Base-by-base conservation (phyloP, 1,284 basidiomycete species). In the Agroathelia rolfsii region DNA sequence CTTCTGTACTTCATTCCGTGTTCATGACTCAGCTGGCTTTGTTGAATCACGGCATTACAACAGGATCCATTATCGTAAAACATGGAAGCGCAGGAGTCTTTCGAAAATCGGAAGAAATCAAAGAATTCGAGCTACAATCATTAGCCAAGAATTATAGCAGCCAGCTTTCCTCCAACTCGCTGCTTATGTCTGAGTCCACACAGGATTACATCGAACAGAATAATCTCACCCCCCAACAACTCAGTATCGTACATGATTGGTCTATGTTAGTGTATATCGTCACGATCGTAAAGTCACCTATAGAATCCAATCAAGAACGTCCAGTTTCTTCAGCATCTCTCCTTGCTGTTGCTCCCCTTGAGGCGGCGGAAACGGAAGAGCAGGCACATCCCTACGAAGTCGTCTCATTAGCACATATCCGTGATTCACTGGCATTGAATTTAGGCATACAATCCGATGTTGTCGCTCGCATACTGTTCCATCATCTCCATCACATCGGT, bases 1-100 rank as follows among this genome's bases (percentile, higher is more conserved):
- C 81, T 3, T 70, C 77, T 1, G 58, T 81, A 4, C 61, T 72
- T 26, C 64, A 66, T 41, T 64, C 68, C 8, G 51, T 64, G 11
- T 53, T 86, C 4, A 79, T 75, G 67, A 68, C 59, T 0, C 82
- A 88, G 45, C 49, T 74, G 13, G 72, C 81, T 36, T 62, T 85
- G 11, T 50, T 85, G 32, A 60, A 62, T 28, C 76, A 72, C 40
- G 85, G 84, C 0, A 43, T 86, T 9, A 65, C 67, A 0, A 54
- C 74, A 14, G 76, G 79, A 1, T 73, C 82, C 1, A n/a, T n/a
- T n/a, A 58, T 81, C 21, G n/a, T n/a, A n/a, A 50, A 71, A 5
- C 53, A 64, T 4, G 52, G 40, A 25, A 51, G 44, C 21, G 52
- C 51, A 12, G n/a, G n/a, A n/a, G 48, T 47, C 14, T 34, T 50